Base-by-base conservation (phyloP, 768 basidiomycete genomes). In the Aureoboletus auriporus region DNA sequence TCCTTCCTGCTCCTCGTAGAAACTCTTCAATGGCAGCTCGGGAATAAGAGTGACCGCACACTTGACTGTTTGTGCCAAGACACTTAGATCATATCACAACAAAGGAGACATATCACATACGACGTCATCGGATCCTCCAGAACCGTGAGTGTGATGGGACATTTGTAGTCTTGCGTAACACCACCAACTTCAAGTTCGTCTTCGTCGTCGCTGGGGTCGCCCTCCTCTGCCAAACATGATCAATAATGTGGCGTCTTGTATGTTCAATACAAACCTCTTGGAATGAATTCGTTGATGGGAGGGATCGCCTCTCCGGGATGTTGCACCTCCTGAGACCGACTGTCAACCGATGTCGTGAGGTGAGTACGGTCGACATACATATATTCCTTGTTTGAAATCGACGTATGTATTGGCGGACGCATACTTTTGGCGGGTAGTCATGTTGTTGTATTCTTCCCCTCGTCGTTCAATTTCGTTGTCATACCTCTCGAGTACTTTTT, bases 121-220 rank as follows among this genome's bases (percentile, higher is more conserved):
- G 89, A 92, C 4, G 86, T 91, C 50, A 89, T 71, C 2, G 94
- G 92, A 43, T 95, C 74, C 17, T 74, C 75, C 34, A 91, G 74
- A 12, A 75, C 63, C 3, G 71, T 77, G 38, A 93, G 72, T 1
- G 86, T 83, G 42, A 98, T 70, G 2, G 93, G 93, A 56, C 93
- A 95, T 47, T 81, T 85, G 73, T 84, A 91, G 58, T 83, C 84
- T 60, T 89, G 87, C 6, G 83, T 86, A 27, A 84, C 76, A 23
- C 91, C 93, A 44, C 94, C 94, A 42, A 95, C 73, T 67, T 93
- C 86, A 29, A 98, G 67, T 11, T 96, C 94, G 44, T 93, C 89
- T 29, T 94, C 93, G 44, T 84, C 83, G 49, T 89, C 89, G 46
- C 86, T 89, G 28, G 77, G 82, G 53, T 92, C 90, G 9, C 82